Evolutionary conservation across 1,284 basidiomycete genomes (phyloP).

Genomic region (Rhodotorula sp.): DNA sequence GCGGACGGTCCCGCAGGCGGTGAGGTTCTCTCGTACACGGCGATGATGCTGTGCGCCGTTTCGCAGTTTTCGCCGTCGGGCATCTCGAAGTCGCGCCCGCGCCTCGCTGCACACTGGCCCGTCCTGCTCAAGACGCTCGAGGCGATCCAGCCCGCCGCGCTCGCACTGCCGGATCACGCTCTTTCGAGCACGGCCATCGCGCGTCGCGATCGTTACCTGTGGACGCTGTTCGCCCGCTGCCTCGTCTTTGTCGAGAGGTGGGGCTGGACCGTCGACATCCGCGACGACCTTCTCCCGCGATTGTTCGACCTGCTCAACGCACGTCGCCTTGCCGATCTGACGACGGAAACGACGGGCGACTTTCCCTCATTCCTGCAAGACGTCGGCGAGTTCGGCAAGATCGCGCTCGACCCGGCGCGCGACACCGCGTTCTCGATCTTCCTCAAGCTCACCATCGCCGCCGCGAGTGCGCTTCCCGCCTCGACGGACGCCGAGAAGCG

Average conservation of each 20-base stretch:
- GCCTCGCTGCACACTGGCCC: conserved; percentile 68
- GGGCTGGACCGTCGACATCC: conserved; percentile 67
- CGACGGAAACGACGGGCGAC: conserved; percentile 67
- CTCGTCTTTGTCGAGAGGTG: conserved; percentile 69
- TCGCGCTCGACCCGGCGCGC: conserved; percentile 56
- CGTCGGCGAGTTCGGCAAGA: conserved; percentile 58
- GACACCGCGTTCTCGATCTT: conserved; percentile 81
- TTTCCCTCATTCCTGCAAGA: conserved; percentile 76
- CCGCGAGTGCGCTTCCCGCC: conserved; percentile 55
- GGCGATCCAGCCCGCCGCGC: conserved; percentile 61
- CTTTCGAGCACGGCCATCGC: conserved; percentile 57
- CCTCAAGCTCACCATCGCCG: conserved; percentile 71
- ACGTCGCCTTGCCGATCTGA: conserved; percentile 75
- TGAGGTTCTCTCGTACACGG: conserved; percentile 70
- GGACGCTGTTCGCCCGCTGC: conserved; percentile 71
- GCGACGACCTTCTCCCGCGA: conserved; percentile 66
- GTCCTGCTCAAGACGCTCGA: conserved; percentile 63
- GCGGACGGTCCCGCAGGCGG: conserved; percentile 56
- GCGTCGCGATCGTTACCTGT: conserved; percentile 74
- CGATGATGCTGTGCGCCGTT: conserved; percentile 70
- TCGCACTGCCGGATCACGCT: conserved; percentile 58
- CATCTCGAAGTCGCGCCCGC: conserved; percentile 54
- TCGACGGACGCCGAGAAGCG: conserved; percentile 50
- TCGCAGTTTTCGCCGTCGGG: conserved; percentile 78
- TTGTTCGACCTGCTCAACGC: conserved; percentile 76